Percentiles rank a stretch among this genome's conserved stretches.
These are phyloP conservation scores for Periconia sp. DNA, from an alignment of 2,329 filamentous ascomycete genomes.

Conservation along the genomic window DNA sequence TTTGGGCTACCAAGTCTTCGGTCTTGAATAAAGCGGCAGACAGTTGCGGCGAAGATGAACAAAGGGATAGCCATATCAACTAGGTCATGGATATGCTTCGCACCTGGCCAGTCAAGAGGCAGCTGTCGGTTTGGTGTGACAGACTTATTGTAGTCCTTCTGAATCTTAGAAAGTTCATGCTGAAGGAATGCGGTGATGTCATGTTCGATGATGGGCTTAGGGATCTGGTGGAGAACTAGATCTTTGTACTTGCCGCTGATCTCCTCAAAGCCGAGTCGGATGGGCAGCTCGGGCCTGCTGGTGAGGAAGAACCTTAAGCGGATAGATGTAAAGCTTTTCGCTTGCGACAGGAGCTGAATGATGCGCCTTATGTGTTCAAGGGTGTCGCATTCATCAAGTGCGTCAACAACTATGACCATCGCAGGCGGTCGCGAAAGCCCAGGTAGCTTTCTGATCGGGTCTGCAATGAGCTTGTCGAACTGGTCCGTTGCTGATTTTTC, in stretches of 20 bases:
- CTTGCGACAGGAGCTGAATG: constrained; percentile 9
- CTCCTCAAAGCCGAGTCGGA: constrained; percentile 15
- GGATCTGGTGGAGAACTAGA: constrained; percentile 9
- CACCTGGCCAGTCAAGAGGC: constrained; percentile 22
- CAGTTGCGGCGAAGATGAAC: constrained; percentile 37
- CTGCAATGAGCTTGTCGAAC: constrained; percentile 7
- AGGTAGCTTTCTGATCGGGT: constrained; percentile 2
- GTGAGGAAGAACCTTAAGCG: constrained; percentile 8
- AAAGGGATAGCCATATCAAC: constrained; percentile 28
- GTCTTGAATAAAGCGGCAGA: constrained; percentile 15
- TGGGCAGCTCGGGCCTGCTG: constrained; percentile 14
- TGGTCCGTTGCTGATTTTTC: constrained; percentile 5
- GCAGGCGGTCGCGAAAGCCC: background rate
- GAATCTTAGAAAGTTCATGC: constrained; percentile 6
- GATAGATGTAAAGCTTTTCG: constrained; percentile 4
- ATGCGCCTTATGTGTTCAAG: constrained; percentile 8
- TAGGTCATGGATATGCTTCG: constrained; percentile 20
- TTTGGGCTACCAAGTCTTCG: constrained; percentile 3
- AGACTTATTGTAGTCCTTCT: constrained; percentile 1
- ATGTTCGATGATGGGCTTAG: constrained; percentile 6
- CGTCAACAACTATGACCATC: constrained; percentile 14
- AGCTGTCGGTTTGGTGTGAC: background rate
- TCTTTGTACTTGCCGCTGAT: constrained; percentile 12
- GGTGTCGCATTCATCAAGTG: constrained; percentile 16
- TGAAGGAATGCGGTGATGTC: constrained; percentile 6